A percentile compares a stretch with the other conserved stretches of the same genome.
These are phyloP conservation scores for Diaporthe longicolla DNA, from an alignment of 2,329 filamentous ascomycete genomes.

Conservation along the genomic window DNA sequence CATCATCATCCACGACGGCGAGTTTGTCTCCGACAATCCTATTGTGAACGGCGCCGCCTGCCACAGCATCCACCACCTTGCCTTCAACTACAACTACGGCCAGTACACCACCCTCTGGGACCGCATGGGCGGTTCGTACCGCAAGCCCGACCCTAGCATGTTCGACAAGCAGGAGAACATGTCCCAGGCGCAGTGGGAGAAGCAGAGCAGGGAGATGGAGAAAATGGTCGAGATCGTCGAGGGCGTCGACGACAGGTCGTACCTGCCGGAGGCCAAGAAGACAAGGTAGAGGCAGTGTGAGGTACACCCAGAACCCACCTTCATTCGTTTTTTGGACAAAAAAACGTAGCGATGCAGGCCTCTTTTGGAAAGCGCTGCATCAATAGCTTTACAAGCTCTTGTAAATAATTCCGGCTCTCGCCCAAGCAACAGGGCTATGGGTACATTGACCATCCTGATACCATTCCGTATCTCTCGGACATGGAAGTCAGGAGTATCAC, in stretches of 20 bases:
- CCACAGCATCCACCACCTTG: slow-evolving; percentile 91
- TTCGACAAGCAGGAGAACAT: slow-evolving; percentile 90
- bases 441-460: background rate
- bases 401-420: slow-evolving; percentile 19
- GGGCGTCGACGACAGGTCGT: slow-evolving; percentile 66
- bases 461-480: background rate
- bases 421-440: no score
- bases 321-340: no score
- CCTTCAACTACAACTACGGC: slow-evolving; percentile 93
- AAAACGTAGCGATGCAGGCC: no score
- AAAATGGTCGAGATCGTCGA: slow-evolving; percentile 80
- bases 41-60: slow-evolving; percentile 95
- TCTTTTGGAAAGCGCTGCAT: no score
- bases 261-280: slow-evolving; percentile 63
- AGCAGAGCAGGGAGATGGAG: slow-evolving; percentile 83
- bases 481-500: background rate
- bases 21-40: slow-evolving; percentile 92
- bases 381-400: slow-evolving; percentile 54
- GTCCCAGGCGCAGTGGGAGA: slow-evolving; percentile 83
- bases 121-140: slow-evolving; percentile 87
- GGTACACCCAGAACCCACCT: no score
- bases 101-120: slow-evolving; percentile 96
- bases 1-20: slow-evolving; percentile 94
- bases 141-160: slow-evolving; percentile 86
- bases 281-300: no score